These are phyloP conservation scores for Phytophthora citrophthora DNA, from an alignment of 352 stramenopile genomes.

Conservation along the genomic window DNA sequence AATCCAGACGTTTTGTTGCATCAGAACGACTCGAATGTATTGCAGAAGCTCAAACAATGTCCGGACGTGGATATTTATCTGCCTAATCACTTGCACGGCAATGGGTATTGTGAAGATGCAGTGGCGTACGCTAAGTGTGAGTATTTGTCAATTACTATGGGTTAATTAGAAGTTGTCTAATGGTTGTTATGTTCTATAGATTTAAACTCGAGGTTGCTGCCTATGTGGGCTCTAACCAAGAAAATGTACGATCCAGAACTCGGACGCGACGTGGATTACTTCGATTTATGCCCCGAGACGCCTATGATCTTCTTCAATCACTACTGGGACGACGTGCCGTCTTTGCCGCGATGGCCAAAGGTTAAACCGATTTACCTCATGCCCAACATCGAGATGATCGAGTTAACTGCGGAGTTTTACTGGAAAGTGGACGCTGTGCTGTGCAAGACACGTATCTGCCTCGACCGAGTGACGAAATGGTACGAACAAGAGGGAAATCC, in stretches of 20 bases:
- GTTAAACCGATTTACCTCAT: constrained; percentile 56
- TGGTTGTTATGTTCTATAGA: constrained; percentile 25
- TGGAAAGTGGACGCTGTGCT: constrained; percentile 60
- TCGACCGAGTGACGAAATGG: constrained; percentile 46
- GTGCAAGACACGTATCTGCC: constrained; percentile 62
- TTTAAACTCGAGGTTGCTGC: constrained; percentile 46
- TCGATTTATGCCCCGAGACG: constrained; percentile 58
- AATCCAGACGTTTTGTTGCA: constrained; percentile 31
- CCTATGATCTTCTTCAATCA: constrained; percentile 68
- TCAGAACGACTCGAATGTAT: constrained; percentile 41
- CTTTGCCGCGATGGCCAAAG: constrained; percentile 27
- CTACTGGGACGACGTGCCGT: constrained; percentile 47
- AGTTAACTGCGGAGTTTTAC: constrained; percentile 51
- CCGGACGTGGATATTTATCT: constrained; percentile 73
- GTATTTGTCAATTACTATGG: not conserved
- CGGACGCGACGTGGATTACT: constrained; percentile 43
- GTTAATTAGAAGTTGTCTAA: not conserved
- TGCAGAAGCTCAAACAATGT: constrained; percentile 56
- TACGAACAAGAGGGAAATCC: constrained; percentile 59
- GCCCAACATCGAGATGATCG: constrained; percentile 66
- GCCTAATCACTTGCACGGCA: constrained; percentile 27
- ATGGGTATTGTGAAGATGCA: constrained; percentile 77
- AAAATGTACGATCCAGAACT: constrained; percentile 34
- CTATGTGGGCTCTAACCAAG: constrained; percentile 44
- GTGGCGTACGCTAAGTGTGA: constrained; percentile 69